Conservation (phyloP, 768 basidiomycete species). For the Suillus decipiens region DNA sequence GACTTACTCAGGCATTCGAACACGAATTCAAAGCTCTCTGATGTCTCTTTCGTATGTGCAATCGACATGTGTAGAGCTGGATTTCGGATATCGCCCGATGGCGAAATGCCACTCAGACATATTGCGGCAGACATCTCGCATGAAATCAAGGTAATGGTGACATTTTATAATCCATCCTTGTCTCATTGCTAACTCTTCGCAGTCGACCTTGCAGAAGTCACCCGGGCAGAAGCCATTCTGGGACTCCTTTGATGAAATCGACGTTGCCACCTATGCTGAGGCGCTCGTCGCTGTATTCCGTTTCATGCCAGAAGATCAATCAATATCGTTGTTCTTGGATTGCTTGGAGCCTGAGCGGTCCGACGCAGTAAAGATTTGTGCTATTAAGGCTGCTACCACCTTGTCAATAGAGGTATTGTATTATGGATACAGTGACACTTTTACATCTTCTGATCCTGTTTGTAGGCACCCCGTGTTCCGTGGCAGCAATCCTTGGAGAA, state of each 20-base stretch:
- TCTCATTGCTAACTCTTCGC: conserved; percentile 24
- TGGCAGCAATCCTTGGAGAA: conserved; percentile 58
- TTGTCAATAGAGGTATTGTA: conserved; percentile 62
- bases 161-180: background rate
- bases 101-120: conserved; percentile 62
- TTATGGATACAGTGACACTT: background rate
- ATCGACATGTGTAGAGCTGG: conserved; percentile 75
- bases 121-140: conserved; percentile 75
- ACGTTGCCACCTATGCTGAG: conserved; percentile 76
- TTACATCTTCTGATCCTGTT: conserved; percentile 10
- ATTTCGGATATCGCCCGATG: conserved; percentile 54
- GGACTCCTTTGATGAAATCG: conserved; percentile 68
- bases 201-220: conserved; percentile 20
- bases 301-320: conserved; percentile 64
- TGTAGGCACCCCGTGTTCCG: conserved; percentile 51
- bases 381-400: conserved; percentile 70
- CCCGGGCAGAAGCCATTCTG: conserved; percentile 64
- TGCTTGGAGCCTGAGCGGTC: conserved; percentile 79
- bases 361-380: conserved; percentile 79
- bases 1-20: conserved; percentile 60
- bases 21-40: conserved; percentile 56
- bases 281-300: conserved; percentile 73
- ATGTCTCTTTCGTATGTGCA: conserved; percentile 69
- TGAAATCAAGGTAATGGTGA: conserved; percentile 65
- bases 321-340: conserved; percentile 56